A percentile compares a stretch with the other conserved stretches of the same genome.
These are phyloP conservation scores for Caulochytrium protostelioides DNA, from an alignment of 371 early-diverging fungal species.

Conservation along the genomic window DNA sequence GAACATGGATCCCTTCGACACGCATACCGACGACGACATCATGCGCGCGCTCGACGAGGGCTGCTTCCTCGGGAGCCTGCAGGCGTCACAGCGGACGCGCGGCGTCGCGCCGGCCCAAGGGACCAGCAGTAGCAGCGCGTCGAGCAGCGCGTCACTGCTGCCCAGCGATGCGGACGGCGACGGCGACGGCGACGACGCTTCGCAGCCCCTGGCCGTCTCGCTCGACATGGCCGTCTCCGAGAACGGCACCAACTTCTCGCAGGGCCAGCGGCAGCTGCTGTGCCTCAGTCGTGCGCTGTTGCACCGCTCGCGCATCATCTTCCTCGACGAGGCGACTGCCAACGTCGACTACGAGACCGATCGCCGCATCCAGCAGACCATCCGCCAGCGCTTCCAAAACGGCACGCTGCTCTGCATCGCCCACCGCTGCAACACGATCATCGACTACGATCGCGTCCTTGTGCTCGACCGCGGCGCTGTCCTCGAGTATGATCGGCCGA, in stretches of 20 bases:
- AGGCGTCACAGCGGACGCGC: background rate
- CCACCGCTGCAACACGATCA: slow-evolving; percentile 18
- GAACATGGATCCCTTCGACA: slow-evolving; percentile 18
- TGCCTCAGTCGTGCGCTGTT: slow-evolving; percentile 31
- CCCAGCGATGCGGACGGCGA: background rate
- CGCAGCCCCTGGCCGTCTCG: background rate
- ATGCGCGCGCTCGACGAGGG: slow-evolving; percentile 14
- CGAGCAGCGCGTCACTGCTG: background rate
- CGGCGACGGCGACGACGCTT: background rate
- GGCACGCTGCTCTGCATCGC: slow-evolving; percentile 15
- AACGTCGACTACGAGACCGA: slow-evolving; percentile 38
- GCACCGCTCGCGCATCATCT: slow-evolving; percentile 14
- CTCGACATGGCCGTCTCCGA: slow-evolving; percentile 13
- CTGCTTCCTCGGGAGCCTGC: slow-evolving; percentile 12
- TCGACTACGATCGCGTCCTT: slow-evolving; percentile 20
- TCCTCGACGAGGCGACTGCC: slow-evolving; percentile 30
- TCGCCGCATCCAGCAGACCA: slow-evolving; percentile 47
- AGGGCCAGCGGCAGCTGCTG: slow-evolving; percentile 22
- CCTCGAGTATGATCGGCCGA: slow-evolving; percentile 16
- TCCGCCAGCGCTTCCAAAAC: slow-evolving; percentile 37
- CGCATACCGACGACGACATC: slow-evolving; percentile 11
- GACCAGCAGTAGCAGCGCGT: background rate
- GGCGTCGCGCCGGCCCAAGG: background rate
- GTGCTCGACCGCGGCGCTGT: slow-evolving; percentile 18
- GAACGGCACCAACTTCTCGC: slow-evolving; percentile 15